Conservation (phyloP, 352 stramenopile genomes). For the Globisporangium takayamanum region DNA sequence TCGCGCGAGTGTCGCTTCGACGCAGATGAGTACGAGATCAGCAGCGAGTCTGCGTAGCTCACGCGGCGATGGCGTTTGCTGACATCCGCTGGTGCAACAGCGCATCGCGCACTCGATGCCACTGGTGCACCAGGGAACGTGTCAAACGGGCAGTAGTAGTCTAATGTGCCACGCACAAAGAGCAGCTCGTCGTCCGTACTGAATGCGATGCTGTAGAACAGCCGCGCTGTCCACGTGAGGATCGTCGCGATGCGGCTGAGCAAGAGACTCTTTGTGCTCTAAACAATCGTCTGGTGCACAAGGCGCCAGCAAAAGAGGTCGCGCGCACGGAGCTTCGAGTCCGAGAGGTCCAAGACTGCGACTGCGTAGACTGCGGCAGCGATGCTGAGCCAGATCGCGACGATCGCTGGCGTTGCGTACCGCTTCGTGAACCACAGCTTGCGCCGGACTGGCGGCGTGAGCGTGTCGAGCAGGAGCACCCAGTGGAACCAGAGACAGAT, state of each 20-base stretch:
- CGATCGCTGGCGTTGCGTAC: slow-evolving; percentile 14
- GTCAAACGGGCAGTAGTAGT: slow-evolving; percentile 39
- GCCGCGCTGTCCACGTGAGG: slow-evolving; percentile 27
- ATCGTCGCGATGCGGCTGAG: slow-evolving; percentile 35
- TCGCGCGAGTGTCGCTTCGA: background rate
- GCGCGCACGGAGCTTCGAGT: slow-evolving; percentile 20
- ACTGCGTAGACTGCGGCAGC: slow-evolving; percentile 24
- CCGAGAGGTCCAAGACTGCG: slow-evolving; percentile 16
- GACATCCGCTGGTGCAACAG: background rate
- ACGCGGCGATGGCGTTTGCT: slow-evolving; percentile 1
- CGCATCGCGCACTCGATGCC: background rate
- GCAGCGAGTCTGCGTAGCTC: slow-evolving; percentile 4
- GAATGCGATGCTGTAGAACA: slow-evolving; percentile 24
- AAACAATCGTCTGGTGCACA: slow-evolving; percentile 10
- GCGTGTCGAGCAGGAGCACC: slow-evolving; percentile 32
- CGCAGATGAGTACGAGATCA: slow-evolving; percentile 1
- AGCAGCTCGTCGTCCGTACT: slow-evolving; percentile 30
- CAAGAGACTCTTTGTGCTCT: slow-evolving; percentile 30
- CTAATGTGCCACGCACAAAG: slow-evolving; percentile 29
- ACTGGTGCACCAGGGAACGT: slow-evolving; percentile 23
- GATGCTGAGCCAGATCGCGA: slow-evolving; percentile 18
- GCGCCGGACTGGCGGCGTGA: slow-evolving; percentile 25
- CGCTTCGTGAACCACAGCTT: slow-evolving; percentile 21
- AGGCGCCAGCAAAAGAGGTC: slow-evolving; percentile 22
- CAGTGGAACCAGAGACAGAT: slow-evolving; percentile 39